Base-by-base conservation (phyloP, 345 rosid genomes). In the Camelina sativa region DNA sequence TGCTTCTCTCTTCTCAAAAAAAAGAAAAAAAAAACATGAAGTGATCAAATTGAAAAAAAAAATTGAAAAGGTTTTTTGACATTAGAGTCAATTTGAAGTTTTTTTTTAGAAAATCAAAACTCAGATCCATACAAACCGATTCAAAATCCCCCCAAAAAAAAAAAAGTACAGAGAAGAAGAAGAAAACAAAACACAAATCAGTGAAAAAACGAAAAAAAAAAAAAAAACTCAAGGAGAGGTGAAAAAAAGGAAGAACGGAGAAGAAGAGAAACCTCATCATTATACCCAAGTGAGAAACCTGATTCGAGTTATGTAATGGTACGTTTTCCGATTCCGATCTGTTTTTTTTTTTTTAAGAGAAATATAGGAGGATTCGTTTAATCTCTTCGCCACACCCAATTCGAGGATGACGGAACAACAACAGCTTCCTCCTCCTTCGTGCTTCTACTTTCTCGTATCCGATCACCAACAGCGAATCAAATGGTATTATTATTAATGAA, bases 251-350 rank as follows among this genome's bases (percentile, higher is more conserved):
- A 72, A 38, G 8, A 76, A 67, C 19, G 8, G 68, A 76, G 55
- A 61, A 40, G 64, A 65, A 50, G 62, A 78, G 69, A 60, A 71
- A 78, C 81, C 81, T 78, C 81, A 78, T 78, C 81, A 78, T 78
- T 78, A 73, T 72, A 72, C 81, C 73, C 51, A 67, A 59, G 72
- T 57, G 40, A 30, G 19, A 67, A 72, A 72, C 59, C 44, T 35
- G 70, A 66, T 60, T 61, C 46, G 40, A 67, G 28, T 65, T 66
- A 25, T 54, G 15, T 43, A 34, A 67, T 52, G 73, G 69, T 72
- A 35, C 4, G 25, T 41, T 62, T 28, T 63, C 9, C 41, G 62
- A 50, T 59, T 52, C 35, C 77, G 81, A 72, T 78, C 77, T 72
- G 65, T 66, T 41, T 59, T 41, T 59, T 59, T 54, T 34, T 34